phyloP scores from a whole-genome alignment of 371 early-diverging fungal genomes.

The Umbelopsis sp. region DNA sequence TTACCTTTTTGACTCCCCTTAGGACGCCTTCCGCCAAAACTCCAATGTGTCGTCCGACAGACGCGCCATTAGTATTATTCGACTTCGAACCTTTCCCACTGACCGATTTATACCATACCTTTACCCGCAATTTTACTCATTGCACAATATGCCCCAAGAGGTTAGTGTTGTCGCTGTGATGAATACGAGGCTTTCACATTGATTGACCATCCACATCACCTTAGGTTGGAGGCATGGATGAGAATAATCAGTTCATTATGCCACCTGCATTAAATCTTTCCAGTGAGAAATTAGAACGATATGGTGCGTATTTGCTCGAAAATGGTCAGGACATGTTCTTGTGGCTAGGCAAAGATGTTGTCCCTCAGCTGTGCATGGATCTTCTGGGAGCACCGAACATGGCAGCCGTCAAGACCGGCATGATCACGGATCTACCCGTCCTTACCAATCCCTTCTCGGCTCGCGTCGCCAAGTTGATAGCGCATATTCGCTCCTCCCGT shows the following conservation, averaged over 20 bases:
- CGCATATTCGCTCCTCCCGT: conserved; percentile 26
- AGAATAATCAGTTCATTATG: conserved; percentile 47
- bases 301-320: conserved; percentile 77
- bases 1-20: neutral
- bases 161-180: conserved; percentile 40
- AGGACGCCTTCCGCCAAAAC: conserved; percentile 51
- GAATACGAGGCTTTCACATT: neutral
- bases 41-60: conserved; percentile 61
- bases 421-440: conserved; percentile 33
- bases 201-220: conserved; percentile 21
- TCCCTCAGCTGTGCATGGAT: conserved; percentile 61
- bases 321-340: conserved; percentile 69
- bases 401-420: conserved; percentile 37
- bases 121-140: conserved; percentile 67
- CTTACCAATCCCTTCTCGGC: conserved; percentile 41
- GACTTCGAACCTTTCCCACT: conserved; percentile 66
- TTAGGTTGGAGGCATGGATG: conserved; percentile 41
- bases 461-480: conserved; percentile 30
- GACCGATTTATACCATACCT: conserved; percentile 52
- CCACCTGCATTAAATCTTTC: conserved; percentile 67
- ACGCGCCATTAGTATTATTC: conserved; percentile 56
- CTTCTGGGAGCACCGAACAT: conserved; percentile 54
- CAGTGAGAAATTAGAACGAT: conserved; percentile 75
- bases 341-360: conserved; percentile 77
- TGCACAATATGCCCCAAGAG: conserved; percentile 68